Evolutionary conservation across 306 rosid species (phyloP).

Genomic region (Nissolia schottii): DNA sequence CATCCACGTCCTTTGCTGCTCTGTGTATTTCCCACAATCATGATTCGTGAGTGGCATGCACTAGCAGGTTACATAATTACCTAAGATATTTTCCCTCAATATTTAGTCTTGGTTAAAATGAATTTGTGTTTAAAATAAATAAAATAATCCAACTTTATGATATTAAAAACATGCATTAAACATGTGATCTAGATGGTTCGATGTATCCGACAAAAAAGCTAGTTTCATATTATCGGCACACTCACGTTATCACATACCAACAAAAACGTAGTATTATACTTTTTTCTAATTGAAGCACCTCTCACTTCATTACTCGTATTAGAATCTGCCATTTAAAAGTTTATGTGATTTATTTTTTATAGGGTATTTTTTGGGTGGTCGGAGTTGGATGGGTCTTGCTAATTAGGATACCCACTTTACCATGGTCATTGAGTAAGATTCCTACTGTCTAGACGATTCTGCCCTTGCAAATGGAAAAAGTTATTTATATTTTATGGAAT

Average conservation of each 20-base stretch:
- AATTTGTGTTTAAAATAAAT: not conserved
- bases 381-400: not conserved
- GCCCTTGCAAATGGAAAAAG: not conserved
- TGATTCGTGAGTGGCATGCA: not conserved
- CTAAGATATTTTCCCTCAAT: not conserved
- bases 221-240: not conserved
- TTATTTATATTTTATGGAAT: not conserved
- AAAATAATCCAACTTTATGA: not conserved
- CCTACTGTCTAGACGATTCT: not conserved
- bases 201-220: not conserved
- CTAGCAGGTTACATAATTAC: not conserved
- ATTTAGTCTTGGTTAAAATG: not conserved
- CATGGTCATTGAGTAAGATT: not conserved
- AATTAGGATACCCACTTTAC: not conserved
- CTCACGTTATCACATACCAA: constrained; percentile 10
- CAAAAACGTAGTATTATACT: constrained; percentile 9
- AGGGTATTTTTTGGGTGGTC: too few species aligned
- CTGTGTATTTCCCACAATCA: not conserved
- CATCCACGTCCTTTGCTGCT: not conserved
- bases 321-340: not conserved
- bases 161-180: not conserved
- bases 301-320: not conserved
- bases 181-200: not conserved
- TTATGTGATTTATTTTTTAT: not conserved
- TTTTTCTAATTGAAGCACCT: not conserved